A percentile compares a stretch with the other conserved stretches of the same genome.
These are phyloP conservation scores for Castanea mollissima DNA, from an alignment of 306 rosid species.

Conservation along the genomic window DNA sequence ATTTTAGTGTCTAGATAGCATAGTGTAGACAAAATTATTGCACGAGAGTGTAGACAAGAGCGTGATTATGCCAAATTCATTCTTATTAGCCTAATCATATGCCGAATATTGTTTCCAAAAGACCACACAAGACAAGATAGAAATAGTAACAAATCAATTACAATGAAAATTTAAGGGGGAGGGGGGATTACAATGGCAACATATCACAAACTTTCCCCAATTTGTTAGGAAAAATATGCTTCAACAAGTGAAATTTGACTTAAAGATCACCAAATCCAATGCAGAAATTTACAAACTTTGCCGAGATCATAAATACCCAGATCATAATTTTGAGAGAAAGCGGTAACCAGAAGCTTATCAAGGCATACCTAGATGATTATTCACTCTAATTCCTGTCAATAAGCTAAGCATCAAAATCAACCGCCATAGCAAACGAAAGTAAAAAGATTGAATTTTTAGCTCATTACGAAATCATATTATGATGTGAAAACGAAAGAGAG, in stretches of 20 bases:
- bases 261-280: conserved; percentile 5
- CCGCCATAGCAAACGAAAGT: background rate
- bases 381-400: background rate
- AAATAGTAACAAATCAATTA: background rate
- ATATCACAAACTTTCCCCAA: background rate
- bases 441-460: background rate
- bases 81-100: background rate
- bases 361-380: background rate
- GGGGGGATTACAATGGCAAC: background rate
- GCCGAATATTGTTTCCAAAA: background rate
- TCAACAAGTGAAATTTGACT: background rate
- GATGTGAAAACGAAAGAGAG: background rate
- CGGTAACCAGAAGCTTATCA: background rate
- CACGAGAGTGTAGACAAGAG: too few species aligned
- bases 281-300: conserved; percentile 8
- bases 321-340: conserved; percentile 15
- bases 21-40: background rate
- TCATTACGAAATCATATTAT: background rate
- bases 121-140: background rate
- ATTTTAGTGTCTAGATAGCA: too few species aligned
- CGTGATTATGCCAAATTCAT: background rate
- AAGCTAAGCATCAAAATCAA: background rate
- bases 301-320: background rate
- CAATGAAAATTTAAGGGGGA: too few species aligned
- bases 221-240: background rate